Evolutionary conservation across 1,139 yeast species (phyloP).

Genomic region (Yamadazyma diddensiae): DNA sequence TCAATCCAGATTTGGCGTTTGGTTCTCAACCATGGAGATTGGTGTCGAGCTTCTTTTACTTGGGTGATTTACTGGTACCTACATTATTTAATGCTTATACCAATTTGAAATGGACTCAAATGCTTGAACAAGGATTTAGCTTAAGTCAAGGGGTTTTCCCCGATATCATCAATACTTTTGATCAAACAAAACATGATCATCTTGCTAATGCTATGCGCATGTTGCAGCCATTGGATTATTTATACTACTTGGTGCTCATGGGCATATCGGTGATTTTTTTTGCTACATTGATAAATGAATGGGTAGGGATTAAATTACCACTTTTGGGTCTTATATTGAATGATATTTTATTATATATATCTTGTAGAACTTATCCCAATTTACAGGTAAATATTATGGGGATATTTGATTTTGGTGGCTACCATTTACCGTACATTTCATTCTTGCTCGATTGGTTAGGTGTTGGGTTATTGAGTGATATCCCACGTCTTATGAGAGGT

Average conservation of each 20-base stretch:
- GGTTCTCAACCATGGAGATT: constrained; percentile 37
- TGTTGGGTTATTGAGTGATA: constrained; percentile 10
- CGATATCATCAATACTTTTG: constrained; percentile 13
- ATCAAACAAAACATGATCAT: constrained; percentile 14
- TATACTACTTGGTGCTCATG: constrained; percentile 27
- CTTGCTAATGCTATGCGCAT: constrained; percentile 17
- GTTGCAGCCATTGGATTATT: constrained; percentile 22
- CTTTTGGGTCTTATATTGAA: constrained; percentile 23
- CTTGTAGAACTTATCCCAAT: constrained; percentile 29
- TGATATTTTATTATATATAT: constrained; percentile 27
- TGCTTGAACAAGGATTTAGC: constrained; percentile 20
- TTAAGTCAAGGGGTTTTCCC: constrained; percentile 20
- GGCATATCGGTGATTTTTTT: constrained; percentile 20
- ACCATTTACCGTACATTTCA: constrained; percentile 26
- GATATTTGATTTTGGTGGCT: constrained; percentile 22
- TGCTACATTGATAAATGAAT: constrained; percentile 4
- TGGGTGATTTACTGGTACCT: constrained; percentile 22
- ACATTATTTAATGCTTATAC: constrained; percentile 9
- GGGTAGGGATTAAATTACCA: constrained; percentile 5
- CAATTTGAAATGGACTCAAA: constrained; percentile 13
- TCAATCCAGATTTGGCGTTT: constrained; percentile 25
- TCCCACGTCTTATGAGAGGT: constrained; percentile 8
- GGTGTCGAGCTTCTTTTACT: constrained; percentile 32
- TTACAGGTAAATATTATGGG: constrained; percentile 24
- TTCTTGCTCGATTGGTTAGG: constrained; percentile 18